Evolutionary conservation across 176 grass and related monocot species (phyloP), one percentile per base, ranked within the genome.

Genomic region (Tillandsia fasciculata): DNA sequence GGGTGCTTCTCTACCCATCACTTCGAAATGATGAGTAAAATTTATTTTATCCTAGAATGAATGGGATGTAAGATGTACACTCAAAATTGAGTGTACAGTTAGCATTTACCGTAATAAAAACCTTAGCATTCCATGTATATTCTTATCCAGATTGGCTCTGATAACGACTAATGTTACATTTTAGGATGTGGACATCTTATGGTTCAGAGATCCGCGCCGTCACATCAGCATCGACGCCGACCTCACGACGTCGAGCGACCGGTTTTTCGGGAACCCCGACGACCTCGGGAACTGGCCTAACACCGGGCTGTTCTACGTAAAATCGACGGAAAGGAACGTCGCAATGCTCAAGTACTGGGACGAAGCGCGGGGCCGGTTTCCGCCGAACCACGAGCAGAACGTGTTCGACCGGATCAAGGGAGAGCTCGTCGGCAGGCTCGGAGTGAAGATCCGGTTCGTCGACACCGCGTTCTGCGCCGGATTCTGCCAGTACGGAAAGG

Each of bases 171-270:
- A 4, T 33, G 29, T 33, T 13, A 3, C 14, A 77, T 51, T 66
- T 69, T 64, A 91, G 88, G 92, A 96, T 75, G 88, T 89, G 0
- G 92, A 96, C 58, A 49, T 96, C 13, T 1, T 91, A 49, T 96
- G 92, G 92, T 50, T 96, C 61, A 61, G 88, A 2, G 82, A 96
- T 52, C 92, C 92, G 18, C 78, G 91, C 23, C 83, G 80, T 59
- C 72, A 91, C 52, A 73, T 96, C 28, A 87, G 80, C 8, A 81
- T 66, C 9, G 88, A 96, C 56, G 92, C 88, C 1, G 92, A 96
- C 72, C 76, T 96, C 58, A 79, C 64, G 2, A 49, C 82, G 50
- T 86, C 85, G n/a, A 72, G 72, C 57, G 88, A 96, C 54, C 24
- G 59, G 1, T 91, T 87, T 73, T 64, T 72, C 11, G 92, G 92